Conservation (phyloP, 1,139 yeast species). For the Yamadazyma membranifaciens region DNA sequence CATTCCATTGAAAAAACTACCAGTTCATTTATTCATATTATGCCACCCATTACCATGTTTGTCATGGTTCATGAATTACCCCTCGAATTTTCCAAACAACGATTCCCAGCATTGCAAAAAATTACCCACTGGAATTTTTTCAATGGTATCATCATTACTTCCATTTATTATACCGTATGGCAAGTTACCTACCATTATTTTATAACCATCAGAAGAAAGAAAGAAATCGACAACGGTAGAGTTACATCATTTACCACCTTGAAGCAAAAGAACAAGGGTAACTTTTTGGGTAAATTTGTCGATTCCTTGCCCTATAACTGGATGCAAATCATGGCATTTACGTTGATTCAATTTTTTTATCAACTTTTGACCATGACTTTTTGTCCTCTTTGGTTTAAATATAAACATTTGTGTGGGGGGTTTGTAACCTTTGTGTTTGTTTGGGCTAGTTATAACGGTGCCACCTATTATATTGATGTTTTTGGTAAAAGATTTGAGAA, state of each 20-base stretch:
- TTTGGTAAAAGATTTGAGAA: constrained; percentile 86
- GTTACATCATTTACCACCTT: constrained; percentile 87
- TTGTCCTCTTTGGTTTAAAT: constrained; percentile 82
- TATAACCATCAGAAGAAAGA: constrained; percentile 76
- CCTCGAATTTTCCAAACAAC: constrained; percentile 44
- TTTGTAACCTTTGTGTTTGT: constrained; percentile 72
- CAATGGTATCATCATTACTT: constrained; percentile 74
- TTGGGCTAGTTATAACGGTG: constrained; percentile 88
- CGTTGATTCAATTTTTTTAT: constrained; percentile 81
- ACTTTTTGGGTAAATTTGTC: constrained; percentile 72
- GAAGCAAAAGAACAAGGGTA: constrained; percentile 65
- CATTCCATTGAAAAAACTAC: constrained; percentile 95
- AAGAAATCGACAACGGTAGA: constrained; percentile 80
- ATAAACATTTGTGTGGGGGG: constrained; percentile 62
- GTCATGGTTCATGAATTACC: constrained; percentile 83
- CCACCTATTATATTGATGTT: constrained; percentile 87
- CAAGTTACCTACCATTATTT: constrained; percentile 87
- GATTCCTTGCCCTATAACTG: constrained; percentile 77
- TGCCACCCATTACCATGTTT: constrained; percentile 88
- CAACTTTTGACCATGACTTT: constrained; percentile 87
- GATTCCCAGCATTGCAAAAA: constrained; percentile 81
- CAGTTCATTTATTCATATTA: constrained; percentile 82
- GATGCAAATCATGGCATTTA: constrained; percentile 83
- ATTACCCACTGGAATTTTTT: constrained; percentile 69
- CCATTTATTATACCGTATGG: constrained; percentile 89